Evolutionary conservation across 352 stramenopile species (phyloP), one percentile per base, ranked within the genome.

Genomic region (Globisporangium mamillatum): DNA sequence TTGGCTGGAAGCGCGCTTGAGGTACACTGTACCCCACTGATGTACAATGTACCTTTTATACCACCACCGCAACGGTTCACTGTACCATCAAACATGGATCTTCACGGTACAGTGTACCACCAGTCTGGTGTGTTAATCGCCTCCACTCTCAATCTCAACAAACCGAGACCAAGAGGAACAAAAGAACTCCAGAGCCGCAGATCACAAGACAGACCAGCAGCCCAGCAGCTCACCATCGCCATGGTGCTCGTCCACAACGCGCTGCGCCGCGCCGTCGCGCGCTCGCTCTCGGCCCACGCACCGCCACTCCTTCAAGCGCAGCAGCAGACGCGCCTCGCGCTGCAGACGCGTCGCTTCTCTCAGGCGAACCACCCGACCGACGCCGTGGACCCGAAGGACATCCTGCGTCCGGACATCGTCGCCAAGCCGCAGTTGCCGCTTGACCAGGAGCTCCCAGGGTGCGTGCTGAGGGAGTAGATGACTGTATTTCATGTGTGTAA

Each of bases 391-490:
- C 74, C 77, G 22, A 81, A 77, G 63, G 72, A 77, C 44, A 90
- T 93, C 38, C 69, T 93, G 71, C 75, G 77, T n/a, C 86, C 86
- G 25, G 67, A 87, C 50, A 27, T 76, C 16, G 32, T 75, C 46
- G 44, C 63, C 38, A 89, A 84, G 75, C 52, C 74, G 67, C 86
- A 92, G 67, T 73, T 82, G 56, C 84, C 84, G 60, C 73, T 94
- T 14, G 71, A 81, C 25, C 64, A 86, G 62, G 84, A 91, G 67
- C 77, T 94, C 5, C 79, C 82, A 1, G 83, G 74, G 77, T 84
- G 54, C 53, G 52, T 72, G 20, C 0, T 22, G 1, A 3, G 7
- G 6, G 1, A 9, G 0, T 57, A 8, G 0, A 18, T 20, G 55
- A 4, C 27, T 56, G 9, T 29, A 9, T 60, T 4, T 25, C 4